A percentile compares a stretch with the other conserved stretches of the same genome.
Evolutionary conservation across 768 basidiomycete species (phyloP).

Genomic region (Bullera alba): DNA sequence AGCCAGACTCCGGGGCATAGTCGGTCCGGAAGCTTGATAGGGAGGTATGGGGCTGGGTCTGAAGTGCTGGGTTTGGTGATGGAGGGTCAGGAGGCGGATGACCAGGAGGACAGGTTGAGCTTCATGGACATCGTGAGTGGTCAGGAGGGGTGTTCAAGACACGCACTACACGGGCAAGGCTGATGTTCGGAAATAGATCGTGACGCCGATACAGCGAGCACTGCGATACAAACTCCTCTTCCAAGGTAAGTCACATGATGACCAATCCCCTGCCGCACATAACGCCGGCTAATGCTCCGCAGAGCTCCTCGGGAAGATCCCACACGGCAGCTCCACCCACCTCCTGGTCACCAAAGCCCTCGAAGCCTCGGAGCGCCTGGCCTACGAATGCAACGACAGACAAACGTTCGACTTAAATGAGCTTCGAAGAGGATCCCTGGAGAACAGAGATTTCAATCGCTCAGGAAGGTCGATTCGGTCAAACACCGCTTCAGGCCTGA

Average conservation of each 20-base stretch:
- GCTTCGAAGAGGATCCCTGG: background rate
- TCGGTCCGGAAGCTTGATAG: background rate
- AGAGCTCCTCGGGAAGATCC: slow-evolving; percentile 16
- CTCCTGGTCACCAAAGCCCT: slow-evolving; percentile 11
- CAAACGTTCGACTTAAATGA: slow-evolving; percentile 23
- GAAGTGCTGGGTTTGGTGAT: background rate
- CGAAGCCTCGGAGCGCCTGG: slow-evolving; percentile 15
- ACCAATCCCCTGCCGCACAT: background rate
- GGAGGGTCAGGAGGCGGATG: background rate
- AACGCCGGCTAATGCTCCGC: background rate
- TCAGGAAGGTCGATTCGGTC: too few relatives aligned
- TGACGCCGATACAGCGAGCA: slow-evolving; percentile 30
- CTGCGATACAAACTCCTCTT: slow-evolving; percentile 31
- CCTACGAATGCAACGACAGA: slow-evolving; percentile 14
- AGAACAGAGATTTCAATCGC: background rate
- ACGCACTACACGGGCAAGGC: background rate
- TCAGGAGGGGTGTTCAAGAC: background rate
- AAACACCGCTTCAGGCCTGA: too few relatives aligned
- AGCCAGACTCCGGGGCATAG: background rate
- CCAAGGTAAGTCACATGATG: slow-evolving; percentile 9
- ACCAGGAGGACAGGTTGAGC: slow-evolving; percentile 12
- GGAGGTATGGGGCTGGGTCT: too few relatives aligned
- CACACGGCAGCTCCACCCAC: slow-evolving; percentile 1
- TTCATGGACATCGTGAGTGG: slow-evolving; percentile 25
- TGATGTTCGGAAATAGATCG: slow-evolving; percentile 15